phyloP scores from a whole-genome alignment of 768 basidiomycete species.

The Lepiota subincarnata region DNA sequence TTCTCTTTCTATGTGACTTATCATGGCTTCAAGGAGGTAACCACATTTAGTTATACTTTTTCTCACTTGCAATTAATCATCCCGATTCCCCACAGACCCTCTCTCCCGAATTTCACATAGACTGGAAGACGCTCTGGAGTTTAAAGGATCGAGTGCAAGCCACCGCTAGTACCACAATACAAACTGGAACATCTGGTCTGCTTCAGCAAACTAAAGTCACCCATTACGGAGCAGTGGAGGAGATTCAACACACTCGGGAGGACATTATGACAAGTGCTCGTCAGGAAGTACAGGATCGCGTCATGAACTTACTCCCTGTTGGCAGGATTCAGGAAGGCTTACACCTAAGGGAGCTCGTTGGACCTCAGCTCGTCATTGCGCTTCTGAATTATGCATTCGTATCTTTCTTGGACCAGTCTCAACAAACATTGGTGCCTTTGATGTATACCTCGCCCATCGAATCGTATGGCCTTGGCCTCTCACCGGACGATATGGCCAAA shows the following conservation, averaged over 20 bases:
- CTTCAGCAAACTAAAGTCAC: background rate
- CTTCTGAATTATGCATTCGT: constrained; percentile 24
- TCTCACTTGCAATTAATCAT: background rate
- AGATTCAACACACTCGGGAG: background rate
- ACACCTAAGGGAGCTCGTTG: constrained; percentile 18
- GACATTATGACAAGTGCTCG: background rate
- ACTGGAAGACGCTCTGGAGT: constrained; percentile 1
- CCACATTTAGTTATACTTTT: too few species aligned
- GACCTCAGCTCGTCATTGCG: constrained; percentile 22
- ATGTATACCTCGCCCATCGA: constrained; percentile 45
- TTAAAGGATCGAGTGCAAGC: background rate
- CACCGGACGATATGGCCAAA: constrained; percentile 50
- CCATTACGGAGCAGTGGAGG: background rate
- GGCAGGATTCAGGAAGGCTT: background rate
- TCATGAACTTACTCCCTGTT: background rate
- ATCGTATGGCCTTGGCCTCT: constrained; percentile 54
- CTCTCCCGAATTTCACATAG: constrained; percentile 7
- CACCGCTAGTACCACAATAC: background rate
- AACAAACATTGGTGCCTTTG: constrained; percentile 25
- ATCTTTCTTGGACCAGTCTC: constrained; percentile 26
- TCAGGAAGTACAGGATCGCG: background rate
- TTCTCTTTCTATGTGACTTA: constrained; percentile 15
- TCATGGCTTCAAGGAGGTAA: background rate
- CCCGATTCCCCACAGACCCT: background rate
- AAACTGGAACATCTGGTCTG: background rate